Percentiles rank a stretch among this genome's conserved stretches.
These are phyloP conservation scores for Mortierella claussenii DNA, from an alignment of 192 early-diverging fungal species.

Conservation along the genomic window DNA sequence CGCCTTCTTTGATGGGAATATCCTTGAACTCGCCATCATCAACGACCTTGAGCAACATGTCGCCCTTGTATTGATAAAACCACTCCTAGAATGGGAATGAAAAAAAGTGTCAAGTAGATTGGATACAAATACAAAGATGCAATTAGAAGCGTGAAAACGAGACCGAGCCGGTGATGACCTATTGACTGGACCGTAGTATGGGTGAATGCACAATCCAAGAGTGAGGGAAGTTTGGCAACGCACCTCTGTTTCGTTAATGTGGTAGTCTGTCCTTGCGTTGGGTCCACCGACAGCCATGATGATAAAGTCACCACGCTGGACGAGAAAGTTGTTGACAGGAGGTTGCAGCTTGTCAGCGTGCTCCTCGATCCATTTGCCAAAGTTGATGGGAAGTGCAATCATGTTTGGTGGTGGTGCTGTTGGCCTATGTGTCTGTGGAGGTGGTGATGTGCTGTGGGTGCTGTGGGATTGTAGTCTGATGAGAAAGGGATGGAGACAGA, in stretches of 20 bases:
- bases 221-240: too few relatives aligned
- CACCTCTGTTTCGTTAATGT: conserved; percentile 97
- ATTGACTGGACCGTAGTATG: too few relatives aligned
- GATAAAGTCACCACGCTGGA: conserved; percentile 83
- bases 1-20: conserved; percentile 90
- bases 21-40: conserved; percentile 81
- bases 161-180: too few relatives aligned
- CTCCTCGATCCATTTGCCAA: conserved; percentile 86
- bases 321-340: conserved; percentile 95
- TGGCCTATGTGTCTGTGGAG: too few relatives aligned
- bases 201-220: too few relatives aligned
- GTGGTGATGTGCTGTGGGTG: too few relatives aligned
- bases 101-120: too few relatives aligned
- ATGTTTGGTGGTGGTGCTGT: too few relatives aligned
- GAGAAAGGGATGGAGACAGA: too few relatives aligned
- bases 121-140: too few relatives aligned
- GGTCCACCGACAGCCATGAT: conserved; percentile 96
- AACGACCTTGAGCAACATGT: conserved; percentile 93
- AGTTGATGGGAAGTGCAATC: conserved; percentile 88
- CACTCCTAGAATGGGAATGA: conserved; percentile 87
- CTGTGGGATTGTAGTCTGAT: too few relatives aligned
- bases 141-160: too few relatives aligned
- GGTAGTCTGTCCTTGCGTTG: conserved; percentile 96
- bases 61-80: conserved; percentile 96
- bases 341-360: conserved; percentile 88